These are phyloP conservation scores for Amanita pallidorosea DNA, from an alignment of 768 basidiomycete genomes.

Conservation along the genomic window DNA sequence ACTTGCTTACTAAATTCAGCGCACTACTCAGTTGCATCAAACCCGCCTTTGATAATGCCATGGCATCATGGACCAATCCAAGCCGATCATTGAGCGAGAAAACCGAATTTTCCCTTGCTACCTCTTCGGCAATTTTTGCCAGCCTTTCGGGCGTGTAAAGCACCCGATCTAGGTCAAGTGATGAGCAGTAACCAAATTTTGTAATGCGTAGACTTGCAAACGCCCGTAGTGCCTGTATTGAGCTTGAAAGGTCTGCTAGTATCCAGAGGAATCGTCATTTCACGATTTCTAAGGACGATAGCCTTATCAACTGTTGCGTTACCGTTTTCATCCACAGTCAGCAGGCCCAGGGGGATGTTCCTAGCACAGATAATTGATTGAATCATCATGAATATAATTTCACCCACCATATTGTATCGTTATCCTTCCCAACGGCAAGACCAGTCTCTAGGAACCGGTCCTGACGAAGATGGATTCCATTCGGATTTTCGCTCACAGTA, in stretches of 20 bases:
- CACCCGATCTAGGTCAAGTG: constrained; percentile 54
- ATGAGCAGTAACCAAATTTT: background rate
- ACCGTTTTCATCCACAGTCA: constrained; percentile 51
- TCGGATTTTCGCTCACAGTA: constrained; percentile 66
- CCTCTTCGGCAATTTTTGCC: constrained; percentile 68
- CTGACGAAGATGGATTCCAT: constrained; percentile 72
- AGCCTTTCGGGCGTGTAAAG: constrained; percentile 77
- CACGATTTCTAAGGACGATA: constrained; percentile 56
- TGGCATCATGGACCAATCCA: constrained; percentile 77
- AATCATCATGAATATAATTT: background rate
- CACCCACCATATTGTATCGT: constrained; percentile 74
- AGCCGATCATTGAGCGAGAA: constrained; percentile 84
- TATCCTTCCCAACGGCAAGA: constrained; percentile 66
- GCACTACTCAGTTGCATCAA: constrained; percentile 67
- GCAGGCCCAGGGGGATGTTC: constrained; percentile 71
- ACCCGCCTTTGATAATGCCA: constrained; percentile 75
- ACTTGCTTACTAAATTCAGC: constrained; percentile 57
- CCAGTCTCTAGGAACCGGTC: constrained; percentile 90
- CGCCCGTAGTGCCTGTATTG: constrained; percentile 81
- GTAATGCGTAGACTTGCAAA: constrained; percentile 47
- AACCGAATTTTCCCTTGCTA: constrained; percentile 47
- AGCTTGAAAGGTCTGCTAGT: constrained; percentile 77
- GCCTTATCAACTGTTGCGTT: constrained; percentile 48
- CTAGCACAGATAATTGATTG: constrained; percentile 22
- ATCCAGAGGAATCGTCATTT: constrained; percentile 60